Percentiles rank a stretch among this genome's conserved stretches.
Evolutionary conservation across 2,329 filamentous ascomycete genomes (phyloP).

Genomic region (Cylindrodendrum hubeiense): DNA sequence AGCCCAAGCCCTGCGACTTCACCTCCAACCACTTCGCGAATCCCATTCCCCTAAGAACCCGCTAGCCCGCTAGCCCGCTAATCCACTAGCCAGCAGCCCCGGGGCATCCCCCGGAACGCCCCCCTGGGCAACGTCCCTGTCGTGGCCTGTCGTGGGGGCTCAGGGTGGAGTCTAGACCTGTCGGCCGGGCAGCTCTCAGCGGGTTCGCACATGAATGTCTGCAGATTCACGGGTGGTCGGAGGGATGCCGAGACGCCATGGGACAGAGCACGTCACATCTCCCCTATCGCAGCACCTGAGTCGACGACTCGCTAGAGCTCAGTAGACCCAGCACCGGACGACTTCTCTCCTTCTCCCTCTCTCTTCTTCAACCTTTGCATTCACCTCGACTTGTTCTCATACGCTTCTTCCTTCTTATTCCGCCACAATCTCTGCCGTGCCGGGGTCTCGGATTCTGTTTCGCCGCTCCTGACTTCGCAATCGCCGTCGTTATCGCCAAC

Average conservation of each 20-base stretch:
- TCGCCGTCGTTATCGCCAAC: neutral
- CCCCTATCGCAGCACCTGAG: slow-evolving; percentile 29
- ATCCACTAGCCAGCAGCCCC: neutral
- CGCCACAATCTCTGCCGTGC: neutral
- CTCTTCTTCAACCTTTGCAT: neutral
- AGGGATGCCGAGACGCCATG: slow-evolving; percentile 38
- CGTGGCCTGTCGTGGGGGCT: slow-evolving; percentile 1
- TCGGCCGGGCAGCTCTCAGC: neutral
- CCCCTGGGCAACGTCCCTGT: neutral
- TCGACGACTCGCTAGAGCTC: neutral
- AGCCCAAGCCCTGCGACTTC: neutral
- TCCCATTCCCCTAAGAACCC: neutral
- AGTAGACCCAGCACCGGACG: neutral
- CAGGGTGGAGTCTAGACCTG: slow-evolving; percentile 9
- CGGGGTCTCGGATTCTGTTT: neutral
- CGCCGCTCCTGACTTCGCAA: neutral
- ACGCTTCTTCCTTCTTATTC: neutral
- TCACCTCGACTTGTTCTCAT: neutral
- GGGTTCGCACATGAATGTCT: slow-evolving; percentile 29
- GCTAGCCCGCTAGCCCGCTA: neutral
- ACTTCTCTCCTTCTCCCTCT: neutral
- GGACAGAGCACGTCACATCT: slow-evolving; percentile 41
- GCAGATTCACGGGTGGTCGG: slow-evolving; percentile 34
- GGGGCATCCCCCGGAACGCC: neutral
- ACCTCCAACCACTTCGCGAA: neutral